Evolutionary conservation across 2,329 filamentous ascomycete genomes (phyloP).

Genomic region (Aspergillus unguis): DNA sequence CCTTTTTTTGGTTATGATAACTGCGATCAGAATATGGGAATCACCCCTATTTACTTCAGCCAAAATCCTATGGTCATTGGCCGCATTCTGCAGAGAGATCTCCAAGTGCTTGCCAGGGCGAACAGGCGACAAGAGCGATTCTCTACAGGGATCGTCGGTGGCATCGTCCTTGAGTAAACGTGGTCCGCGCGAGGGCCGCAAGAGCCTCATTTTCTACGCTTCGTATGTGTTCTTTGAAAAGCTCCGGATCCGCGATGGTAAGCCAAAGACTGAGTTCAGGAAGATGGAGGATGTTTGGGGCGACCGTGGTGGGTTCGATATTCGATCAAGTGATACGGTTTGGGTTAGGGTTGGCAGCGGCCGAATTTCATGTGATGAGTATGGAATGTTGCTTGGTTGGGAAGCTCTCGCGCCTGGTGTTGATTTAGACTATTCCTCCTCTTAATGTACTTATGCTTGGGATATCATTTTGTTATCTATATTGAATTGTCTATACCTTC

Average conservation of each 20-base stretch:
- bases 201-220: constrained; percentile 51
- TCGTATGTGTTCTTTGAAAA: constrained; percentile 61
- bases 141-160: constrained; percentile 33
- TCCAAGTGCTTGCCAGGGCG: constrained; percentile 41
- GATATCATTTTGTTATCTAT: too few relatives aligned
- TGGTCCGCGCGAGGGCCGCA: constrained; percentile 49
- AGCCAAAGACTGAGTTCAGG: constrained; percentile 52
- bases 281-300: constrained; percentile 48
- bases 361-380: too few relatives aligned
- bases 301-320: constrained; percentile 8
- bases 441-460: too few relatives aligned
- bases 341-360: too few relatives aligned
- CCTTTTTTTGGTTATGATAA: too few relatives aligned
- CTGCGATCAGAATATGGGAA: too few relatives aligned
- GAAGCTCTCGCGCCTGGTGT: too few relatives aligned
- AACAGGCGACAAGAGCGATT: constrained; percentile 39
- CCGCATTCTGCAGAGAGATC: constrained; percentile 51
- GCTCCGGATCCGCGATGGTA: constrained; percentile 50
- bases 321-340: too few relatives aligned
- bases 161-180: constrained; percentile 51
- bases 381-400: too few relatives aligned
- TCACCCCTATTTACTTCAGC: too few relatives aligned
- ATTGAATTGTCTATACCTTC: too few relatives aligned
- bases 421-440: too few relatives aligned
- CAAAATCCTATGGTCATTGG: constrained; percentile 16